phyloP scores from a whole-genome alignment of 2,329 filamentous ascomycete genomes.

The Phialemoniopsis sp. region DNA sequence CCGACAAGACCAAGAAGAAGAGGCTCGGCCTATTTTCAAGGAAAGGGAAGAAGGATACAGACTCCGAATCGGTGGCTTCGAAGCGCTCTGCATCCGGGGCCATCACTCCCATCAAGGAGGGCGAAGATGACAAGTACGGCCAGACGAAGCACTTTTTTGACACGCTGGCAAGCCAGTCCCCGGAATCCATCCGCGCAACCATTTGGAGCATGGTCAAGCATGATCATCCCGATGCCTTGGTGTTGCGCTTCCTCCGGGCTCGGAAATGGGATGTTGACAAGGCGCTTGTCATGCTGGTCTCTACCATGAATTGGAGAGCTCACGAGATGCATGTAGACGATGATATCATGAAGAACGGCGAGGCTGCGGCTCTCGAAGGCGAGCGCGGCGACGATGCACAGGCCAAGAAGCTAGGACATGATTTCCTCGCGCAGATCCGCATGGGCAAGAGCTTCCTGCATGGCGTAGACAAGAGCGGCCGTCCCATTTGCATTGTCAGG shows the following conservation, averaged over 20 bases:
- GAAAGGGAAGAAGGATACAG: conserved; percentile 53
- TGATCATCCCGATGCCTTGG: conserved; percentile 83
- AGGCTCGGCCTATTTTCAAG: conserved; percentile 66
- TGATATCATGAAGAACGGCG: conserved; percentile 77
- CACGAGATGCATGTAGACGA: conserved; percentile 84
- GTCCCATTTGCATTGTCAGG: conserved; percentile 83
- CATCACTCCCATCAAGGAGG: conserved; percentile 31
- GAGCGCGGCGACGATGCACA: conserved; percentile 52
- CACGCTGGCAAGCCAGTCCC: conserved; percentile 69
- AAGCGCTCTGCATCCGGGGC: conserved; percentile 26
- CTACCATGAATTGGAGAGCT: conserved; percentile 88
- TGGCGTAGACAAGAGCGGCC: conserved; percentile 75
- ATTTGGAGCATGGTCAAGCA: conserved; percentile 96
- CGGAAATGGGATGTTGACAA: conserved; percentile 94
- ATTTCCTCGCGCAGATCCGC: conserved; percentile 79
- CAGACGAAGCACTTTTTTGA: conserved; percentile 83
- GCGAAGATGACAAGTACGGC: conserved; percentile 86
- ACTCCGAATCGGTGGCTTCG: conserved; percentile 28
- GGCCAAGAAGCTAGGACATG: conserved; percentile 63
- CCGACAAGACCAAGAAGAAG: conserved; percentile 66
- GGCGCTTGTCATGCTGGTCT: conserved; percentile 89
- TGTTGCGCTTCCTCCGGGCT: conserved; percentile 81
- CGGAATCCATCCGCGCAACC: conserved; percentile 73
- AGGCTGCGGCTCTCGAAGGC: conserved; percentile 61
- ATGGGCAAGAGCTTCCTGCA: conserved; percentile 94